phyloP scores from a whole-genome alignment of 805 yeast species.

The Myxozyma vanderwaltii region DNA sequence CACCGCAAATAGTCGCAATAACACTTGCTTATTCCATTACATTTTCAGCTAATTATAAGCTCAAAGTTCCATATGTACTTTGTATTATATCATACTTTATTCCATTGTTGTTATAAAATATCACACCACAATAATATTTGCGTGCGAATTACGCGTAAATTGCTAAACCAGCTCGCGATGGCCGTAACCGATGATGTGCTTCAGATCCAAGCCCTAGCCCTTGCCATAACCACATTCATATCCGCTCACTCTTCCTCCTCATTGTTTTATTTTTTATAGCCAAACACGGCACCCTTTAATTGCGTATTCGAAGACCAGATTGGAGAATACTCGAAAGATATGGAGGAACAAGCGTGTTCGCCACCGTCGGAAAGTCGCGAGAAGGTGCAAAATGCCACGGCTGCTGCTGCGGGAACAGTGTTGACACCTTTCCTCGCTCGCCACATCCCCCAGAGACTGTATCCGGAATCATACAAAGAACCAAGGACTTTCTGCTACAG shows the following conservation, averaged over 20 bases:
- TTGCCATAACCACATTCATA: background rate
- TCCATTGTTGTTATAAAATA: too few relatives aligned
- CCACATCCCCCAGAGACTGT: slow-evolving; percentile 30
- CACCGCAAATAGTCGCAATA: too few relatives aligned
- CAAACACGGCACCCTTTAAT: background rate
- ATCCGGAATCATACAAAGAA: slow-evolving; percentile 32
- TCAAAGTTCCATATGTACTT: too few relatives aligned
- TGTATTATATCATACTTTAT: too few relatives aligned
- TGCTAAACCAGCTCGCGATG: slow-evolving; percentile 1
- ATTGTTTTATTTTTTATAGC: background rate
- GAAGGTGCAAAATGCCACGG: background rate
- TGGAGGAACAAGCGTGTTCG: background rate
- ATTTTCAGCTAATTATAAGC: too few relatives aligned
- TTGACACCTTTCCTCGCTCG: slow-evolving; percentile 29
- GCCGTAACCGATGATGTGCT: slow-evolving; percentile 9
- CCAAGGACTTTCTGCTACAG: slow-evolving; percentile 71
- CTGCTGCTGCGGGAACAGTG: slow-evolving; percentile 10
- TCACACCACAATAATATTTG: background rate
- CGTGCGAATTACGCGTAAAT: background rate
- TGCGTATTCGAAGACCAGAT: background rate
- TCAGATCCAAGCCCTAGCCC: background rate
- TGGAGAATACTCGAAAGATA: background rate
- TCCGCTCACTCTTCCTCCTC: background rate
- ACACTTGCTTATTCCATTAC: too few relatives aligned
- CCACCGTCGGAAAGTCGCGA: background rate